Base-by-base conservation (phyloP, 2,329 filamentous ascomycete species). In the Plenodomus biglobosus region DNA sequence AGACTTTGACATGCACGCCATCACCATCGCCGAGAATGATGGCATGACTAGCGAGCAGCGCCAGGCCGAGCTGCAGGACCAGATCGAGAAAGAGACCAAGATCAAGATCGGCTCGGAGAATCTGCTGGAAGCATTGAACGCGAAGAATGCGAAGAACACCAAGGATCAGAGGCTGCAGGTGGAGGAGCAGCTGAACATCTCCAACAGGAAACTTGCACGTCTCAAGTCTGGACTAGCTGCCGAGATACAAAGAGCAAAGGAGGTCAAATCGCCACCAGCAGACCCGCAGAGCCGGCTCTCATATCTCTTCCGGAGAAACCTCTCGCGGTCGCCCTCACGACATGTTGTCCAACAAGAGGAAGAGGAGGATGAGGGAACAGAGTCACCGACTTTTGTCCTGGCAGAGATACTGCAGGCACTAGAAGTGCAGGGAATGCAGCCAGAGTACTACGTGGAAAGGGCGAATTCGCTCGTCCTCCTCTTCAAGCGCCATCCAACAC, bases 41-140 rank as follows among this genome's bases (percentile, higher is more conserved):
- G 73, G 64, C 59, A 76, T 60, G 53, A 80, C 79, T 8, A 80
- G 85, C 13, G 90, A 95, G 69, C 85, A 90, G 72, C 82, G 85
- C 35, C 84, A 96, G 62, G 82, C 85, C 18, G 79, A 83, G 42
- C 80, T 96, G 54, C 86, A 87, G 64, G 92, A 96, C 62, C 84
- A 87, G 65, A 86, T 99, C 56, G 92, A 91, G 59, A 92, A 95
- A 65, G 95, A 99, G 75, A 86, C 92, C 76, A 97, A 97, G 78
- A 97, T 99, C 69, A 96, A 95, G 73, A 88, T 92, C 64, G 94
- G 94, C 17, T 96, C 92, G 48, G 94, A 99, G 77, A 99, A 99
- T 70, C 86, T 99, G 83, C 79, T 99, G 34, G 94, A 99, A 76
- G 94, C 94, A 11, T 76, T 99, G 57, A 90, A 96, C 70, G 83